Conservation (phyloP, 2,329 filamentous ascomycete genomes). For the Fusarium napiforme region DNA sequence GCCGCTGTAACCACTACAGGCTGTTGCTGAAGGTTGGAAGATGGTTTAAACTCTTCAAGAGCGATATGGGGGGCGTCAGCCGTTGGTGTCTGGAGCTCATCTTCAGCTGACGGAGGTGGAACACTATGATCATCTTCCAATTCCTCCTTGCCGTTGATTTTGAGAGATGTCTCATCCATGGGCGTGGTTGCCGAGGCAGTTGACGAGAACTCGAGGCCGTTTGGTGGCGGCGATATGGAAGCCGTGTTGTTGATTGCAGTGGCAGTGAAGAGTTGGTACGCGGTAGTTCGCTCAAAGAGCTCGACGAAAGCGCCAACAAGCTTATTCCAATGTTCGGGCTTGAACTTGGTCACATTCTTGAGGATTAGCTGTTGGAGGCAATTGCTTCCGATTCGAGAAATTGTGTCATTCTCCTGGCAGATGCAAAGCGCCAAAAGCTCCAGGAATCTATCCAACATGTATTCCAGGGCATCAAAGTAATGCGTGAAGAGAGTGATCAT, state of each 20-base stretch:
- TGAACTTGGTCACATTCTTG: constrained; percentile 95
- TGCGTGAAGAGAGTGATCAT: constrained; percentile 99
- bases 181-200: constrained; percentile 52
- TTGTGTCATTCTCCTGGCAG: constrained; percentile 98
- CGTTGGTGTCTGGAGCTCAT: constrained; percentile 50
- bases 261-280: constrained; percentile 95
- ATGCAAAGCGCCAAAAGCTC: constrained; percentile 96
- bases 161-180: constrained; percentile 67
- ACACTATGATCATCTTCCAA: constrained; percentile 52
- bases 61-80: constrained; percentile 53
- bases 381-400: constrained; percentile 97
- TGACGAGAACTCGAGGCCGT: constrained; percentile 63
- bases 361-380: constrained; percentile 96
- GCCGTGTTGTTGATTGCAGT: constrained; percentile 66
- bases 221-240: constrained; percentile 62
- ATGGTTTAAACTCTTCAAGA: constrained; percentile 89
- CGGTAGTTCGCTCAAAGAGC: constrained; percentile 93
- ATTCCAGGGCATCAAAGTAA: constrained; percentile 95
- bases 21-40: constrained; percentile 81
- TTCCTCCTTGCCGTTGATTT: constrained; percentile 66
- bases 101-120: constrained; percentile 48
- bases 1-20: constrained; percentile 93
- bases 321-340: constrained; percentile 87
- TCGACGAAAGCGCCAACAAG: constrained; percentile 97
- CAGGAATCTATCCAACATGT: constrained; percentile 98